Conservation (phyloP, 805 yeast genomes). For the Candida coquimbonensis region DNA sequence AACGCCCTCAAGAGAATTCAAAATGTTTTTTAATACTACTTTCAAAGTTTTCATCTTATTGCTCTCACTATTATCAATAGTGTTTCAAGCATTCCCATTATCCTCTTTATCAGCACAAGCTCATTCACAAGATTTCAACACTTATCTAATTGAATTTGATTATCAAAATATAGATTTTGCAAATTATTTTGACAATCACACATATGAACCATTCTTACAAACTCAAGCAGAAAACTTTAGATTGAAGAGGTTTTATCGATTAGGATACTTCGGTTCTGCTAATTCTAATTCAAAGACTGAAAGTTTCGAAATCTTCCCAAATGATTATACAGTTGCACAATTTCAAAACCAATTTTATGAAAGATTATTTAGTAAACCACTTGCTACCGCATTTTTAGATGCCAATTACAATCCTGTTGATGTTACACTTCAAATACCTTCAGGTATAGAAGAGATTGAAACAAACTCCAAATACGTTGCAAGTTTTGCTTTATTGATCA, state of each 20-base stretch:
- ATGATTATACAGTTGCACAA: background rate
- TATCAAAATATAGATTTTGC: constrained; percentile 1
- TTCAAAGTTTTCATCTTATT: background rate
- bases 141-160: background rate
- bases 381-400: background rate
- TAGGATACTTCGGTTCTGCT: too few relatives aligned
- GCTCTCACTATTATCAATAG: background rate
- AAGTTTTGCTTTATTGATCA: background rate
- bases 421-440: background rate
- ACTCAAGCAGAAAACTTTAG: background rate
- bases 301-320: background rate
- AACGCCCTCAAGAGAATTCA: too few relatives aligned
- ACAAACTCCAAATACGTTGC: background rate
- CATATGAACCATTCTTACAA: constrained; percentile 1
- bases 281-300: background rate
- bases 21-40: background rate
- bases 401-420: background rate
- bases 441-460: background rate
- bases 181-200: background rate
- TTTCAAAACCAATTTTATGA: background rate
- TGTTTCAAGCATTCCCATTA: background rate
- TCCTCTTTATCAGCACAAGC: background rate
- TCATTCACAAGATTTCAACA: background rate
- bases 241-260: too few relatives aligned
- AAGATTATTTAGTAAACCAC: background rate